Conservation (phyloP, 1,284 basidiomycete genomes). For the Coniferiporia sulphurascens region DNA sequence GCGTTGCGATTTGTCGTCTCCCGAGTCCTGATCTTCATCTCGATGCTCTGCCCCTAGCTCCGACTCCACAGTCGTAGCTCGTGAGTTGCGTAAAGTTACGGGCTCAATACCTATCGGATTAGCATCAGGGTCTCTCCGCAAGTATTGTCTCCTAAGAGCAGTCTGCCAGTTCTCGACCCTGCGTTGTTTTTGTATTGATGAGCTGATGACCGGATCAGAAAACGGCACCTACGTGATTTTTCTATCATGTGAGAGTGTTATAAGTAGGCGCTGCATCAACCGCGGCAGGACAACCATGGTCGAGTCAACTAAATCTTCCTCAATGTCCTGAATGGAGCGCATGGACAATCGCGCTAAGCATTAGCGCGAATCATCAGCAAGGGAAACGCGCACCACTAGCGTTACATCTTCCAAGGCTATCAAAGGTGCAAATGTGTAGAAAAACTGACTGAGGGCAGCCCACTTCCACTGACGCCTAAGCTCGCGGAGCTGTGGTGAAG, state of each 20-base stretch:
- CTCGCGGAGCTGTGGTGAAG: slow-evolving; percentile 16
- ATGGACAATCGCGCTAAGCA: slow-evolving; percentile 10
- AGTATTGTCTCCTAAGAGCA: slow-evolving; percentile 64
- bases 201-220: slow-evolving; percentile 9
- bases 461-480: slow-evolving; percentile 74
- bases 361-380: slow-evolving; percentile 8
- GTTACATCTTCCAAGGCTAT: slow-evolving; percentile 62
- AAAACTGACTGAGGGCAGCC: slow-evolving; percentile 80
- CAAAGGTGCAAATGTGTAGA: slow-evolving; percentile 67
- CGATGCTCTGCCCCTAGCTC: slow-evolving; percentile 22
- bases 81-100: slow-evolving; percentile 23
- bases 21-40: slow-evolving; percentile 11
- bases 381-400: slow-evolving; percentile 45
- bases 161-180: slow-evolving; percentile 76
- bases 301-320: slow-evolving; percentile 63
- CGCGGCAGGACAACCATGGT: slow-evolving; percentile 60
- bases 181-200: slow-evolving; percentile 19
- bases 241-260: slow-evolving; percentile 72
- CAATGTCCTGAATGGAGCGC: slow-evolving; percentile 54
- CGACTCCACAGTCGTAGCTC: slow-evolving; percentile 26
- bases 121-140: slow-evolving; percentile 58
- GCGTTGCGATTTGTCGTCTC: not conserved
- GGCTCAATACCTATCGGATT: slow-evolving; percentile 66
- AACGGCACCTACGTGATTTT: slow-evolving; percentile 59
- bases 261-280: slow-evolving; percentile 67